These are phyloP conservation scores for Sarocladiaceae sp. DNA, from an alignment of 2,329 filamentous ascomycete species.

Conservation along the genomic window DNA sequence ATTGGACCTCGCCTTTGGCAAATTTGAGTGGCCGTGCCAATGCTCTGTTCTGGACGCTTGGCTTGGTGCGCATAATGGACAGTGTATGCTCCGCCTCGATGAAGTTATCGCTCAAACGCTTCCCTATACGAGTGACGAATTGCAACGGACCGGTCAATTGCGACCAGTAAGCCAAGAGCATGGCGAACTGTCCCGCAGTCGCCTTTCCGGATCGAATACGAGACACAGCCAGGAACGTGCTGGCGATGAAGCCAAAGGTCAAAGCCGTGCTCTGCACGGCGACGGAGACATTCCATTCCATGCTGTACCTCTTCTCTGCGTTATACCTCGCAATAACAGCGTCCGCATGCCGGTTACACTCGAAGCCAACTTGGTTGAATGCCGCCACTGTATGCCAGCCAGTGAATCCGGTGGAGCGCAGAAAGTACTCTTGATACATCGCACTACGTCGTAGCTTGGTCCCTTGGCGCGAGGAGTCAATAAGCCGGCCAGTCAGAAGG, in stretches of 20 bases:
- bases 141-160: slow-evolving; percentile 68
- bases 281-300: slow-evolving; percentile 46
- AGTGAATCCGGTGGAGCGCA: slow-evolving; percentile 51
- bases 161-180: slow-evolving; percentile 69
- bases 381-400: slow-evolving; percentile 57
- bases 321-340: slow-evolving; percentile 40
- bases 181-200: slow-evolving; percentile 64
- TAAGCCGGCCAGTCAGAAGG: slow-evolving; percentile 48
- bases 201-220: slow-evolving; percentile 60
- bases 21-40: slow-evolving; percentile 46
- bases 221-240: slow-evolving; percentile 56
- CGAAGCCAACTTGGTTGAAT: slow-evolving; percentile 56
- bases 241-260: slow-evolving; percentile 65
- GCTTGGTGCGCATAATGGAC: slow-evolving; percentile 53
- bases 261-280: slow-evolving; percentile 59
- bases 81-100: slow-evolving; percentile 55
- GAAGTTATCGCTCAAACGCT: slow-evolving; percentile 51
- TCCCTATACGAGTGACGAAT: slow-evolving; percentile 60
- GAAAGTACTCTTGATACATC: slow-evolving; percentile 51
- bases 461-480: slow-evolving; percentile 43
- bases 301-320: slow-evolving; percentile 30
- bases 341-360: slow-evolving; percentile 48
- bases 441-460: slow-evolving; percentile 38
- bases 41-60: slow-evolving; percentile 49
- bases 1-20: slow-evolving; percentile 49